phyloP scores from a whole-genome alignment of 2,329 filamentous ascomycete genomes.

The Cercospora citrullina region DNA sequence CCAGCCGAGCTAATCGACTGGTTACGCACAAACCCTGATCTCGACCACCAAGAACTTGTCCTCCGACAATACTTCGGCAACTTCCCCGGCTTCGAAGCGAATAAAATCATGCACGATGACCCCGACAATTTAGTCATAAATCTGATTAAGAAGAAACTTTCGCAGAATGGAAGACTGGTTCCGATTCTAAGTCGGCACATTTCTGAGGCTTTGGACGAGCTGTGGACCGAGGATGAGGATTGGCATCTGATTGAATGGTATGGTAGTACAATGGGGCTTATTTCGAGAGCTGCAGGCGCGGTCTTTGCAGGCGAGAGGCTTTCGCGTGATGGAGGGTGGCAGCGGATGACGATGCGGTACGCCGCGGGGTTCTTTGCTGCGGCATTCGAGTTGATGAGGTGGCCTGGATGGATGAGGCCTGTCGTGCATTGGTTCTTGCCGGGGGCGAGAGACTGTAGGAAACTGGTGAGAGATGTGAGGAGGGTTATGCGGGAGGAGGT shows the following conservation, averaged over 20 bases:
- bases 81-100: slow-evolving; percentile 25
- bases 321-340: slow-evolving; percentile 44
- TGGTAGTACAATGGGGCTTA: slow-evolving; percentile 16
- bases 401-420: slow-evolving; percentile 39
- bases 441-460: slow-evolving; percentile 37
- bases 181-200: slow-evolving; percentile 14
- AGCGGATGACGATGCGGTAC: slow-evolving; percentile 41
- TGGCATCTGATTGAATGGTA: slow-evolving; percentile 37
- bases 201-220: slow-evolving; percentile 1
- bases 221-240: slow-evolving; percentile 25
- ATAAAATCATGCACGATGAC: slow-evolving; percentile 7
- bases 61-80: slow-evolving; percentile 23
- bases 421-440: slow-evolving; percentile 41
- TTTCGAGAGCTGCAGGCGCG: slow-evolving; percentile 44
- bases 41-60: slow-evolving; percentile 22
- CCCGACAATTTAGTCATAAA: slow-evolving; percentile 20
- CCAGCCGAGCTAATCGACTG: not conserved
- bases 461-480: slow-evolving; percentile 36
- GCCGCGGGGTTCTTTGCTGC: slow-evolving; percentile 41
- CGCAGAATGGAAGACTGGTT: slow-evolving; percentile 23
- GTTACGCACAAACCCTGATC: slow-evolving; percentile 26
- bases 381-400: slow-evolving; percentile 39
- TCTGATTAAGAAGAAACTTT: slow-evolving; percentile 20
- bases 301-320: slow-evolving; percentile 44
- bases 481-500: slow-evolving; percentile 41